Percentiles rank a stretch among this genome's conserved stretches.
Conservation (phyloP, 1,284 basidiomycete genomes). For the Chalciporus sp. region DNA sequence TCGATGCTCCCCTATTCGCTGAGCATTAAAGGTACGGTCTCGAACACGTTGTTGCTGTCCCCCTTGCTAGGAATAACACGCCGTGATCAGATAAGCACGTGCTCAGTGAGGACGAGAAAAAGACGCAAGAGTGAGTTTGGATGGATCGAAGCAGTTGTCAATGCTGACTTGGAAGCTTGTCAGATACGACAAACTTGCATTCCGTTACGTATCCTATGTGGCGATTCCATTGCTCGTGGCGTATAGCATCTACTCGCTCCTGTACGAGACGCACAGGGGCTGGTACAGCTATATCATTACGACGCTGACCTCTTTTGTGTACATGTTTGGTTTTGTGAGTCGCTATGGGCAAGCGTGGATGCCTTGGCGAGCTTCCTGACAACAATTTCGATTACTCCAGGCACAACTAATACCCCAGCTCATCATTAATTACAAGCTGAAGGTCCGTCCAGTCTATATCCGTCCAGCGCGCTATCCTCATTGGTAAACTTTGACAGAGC, state of each 20-base stretch:
- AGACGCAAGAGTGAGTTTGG: conserved; percentile 87
- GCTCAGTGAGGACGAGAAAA: conserved; percentile 92
- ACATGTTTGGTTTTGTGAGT: conserved; percentile 96
- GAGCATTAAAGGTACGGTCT: conserved; percentile 69
- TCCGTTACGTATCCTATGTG: conserved; percentile 88
- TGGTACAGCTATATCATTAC: conserved; percentile 97
- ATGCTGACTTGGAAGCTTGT: conserved; percentile 9
- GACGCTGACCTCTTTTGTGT: conserved; percentile 86
- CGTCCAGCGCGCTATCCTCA: conserved; percentile 18
- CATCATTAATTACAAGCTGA: conserved; percentile 96
- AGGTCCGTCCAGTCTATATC: conserved; percentile 51
- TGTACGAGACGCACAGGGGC: conserved; percentile 88
- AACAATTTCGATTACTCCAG: conserved; percentile 41
- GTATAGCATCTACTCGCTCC: conserved; percentile 87
- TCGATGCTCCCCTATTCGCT: conserved; percentile 79
- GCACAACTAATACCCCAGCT: conserved; percentile 90
- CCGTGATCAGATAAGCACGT: conserved; percentile 82
- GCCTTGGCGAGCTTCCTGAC: conserved; percentile 17
- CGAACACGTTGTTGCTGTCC: conserved; percentile 18
- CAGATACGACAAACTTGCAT: conserved; percentile 85
- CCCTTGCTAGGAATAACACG: conserved; percentile 8
- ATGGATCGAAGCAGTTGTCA: conserved; percentile 21
- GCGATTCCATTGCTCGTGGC: conserved; percentile 83
- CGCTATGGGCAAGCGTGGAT: conserved; percentile 4
- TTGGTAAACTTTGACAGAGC: conserved; percentile 49